These are phyloP conservation scores for Curvularia spicifera DNA, from an alignment of 2,329 filamentous ascomycete genomes.

Conservation along the genomic window DNA sequence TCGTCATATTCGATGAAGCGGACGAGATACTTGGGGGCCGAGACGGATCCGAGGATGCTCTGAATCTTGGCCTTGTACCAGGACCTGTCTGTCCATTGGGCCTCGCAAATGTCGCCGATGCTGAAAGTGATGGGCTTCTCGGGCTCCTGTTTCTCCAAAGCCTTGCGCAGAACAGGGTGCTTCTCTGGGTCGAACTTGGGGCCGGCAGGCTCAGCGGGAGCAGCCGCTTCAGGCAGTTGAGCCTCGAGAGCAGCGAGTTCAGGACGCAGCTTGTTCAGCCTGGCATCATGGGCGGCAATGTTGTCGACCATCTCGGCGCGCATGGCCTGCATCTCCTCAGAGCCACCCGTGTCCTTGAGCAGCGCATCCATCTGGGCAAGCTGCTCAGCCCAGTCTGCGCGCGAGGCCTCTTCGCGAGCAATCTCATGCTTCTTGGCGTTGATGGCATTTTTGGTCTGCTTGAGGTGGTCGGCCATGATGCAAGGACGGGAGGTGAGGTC, in stretches of 20 bases:
- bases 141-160: constrained; percentile 50
- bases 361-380: constrained; percentile 74
- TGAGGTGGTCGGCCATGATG: constrained; percentile 35
- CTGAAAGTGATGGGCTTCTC: constrained; percentile 66
- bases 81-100: constrained; percentile 88
- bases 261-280: constrained; percentile 65
- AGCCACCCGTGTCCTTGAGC: constrained; percentile 74
- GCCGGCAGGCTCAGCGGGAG: constrained; percentile 32
- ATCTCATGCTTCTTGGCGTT: constrained; percentile 37
- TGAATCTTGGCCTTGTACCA: constrained; percentile 95
- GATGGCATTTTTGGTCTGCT: constrained; percentile 37
- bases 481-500: not conserved
- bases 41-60: constrained; percentile 90
- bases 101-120: constrained; percentile 88
- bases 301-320: constrained; percentile 82
- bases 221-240: constrained; percentile 47
- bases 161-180: constrained; percentile 71
- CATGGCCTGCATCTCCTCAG: constrained; percentile 80
- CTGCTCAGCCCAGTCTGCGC: constrained; percentile 28
- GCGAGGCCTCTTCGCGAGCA: constrained; percentile 26
- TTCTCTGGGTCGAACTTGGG: constrained; percentile 79
- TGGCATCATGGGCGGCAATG: constrained; percentile 78
- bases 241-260: constrained; percentile 68
- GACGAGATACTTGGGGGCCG: constrained; percentile 89
- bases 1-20: constrained; percentile 95